Base-by-base conservation (phyloP, 805 yeast species). In the Dipodascopsis uninucleata region DNA sequence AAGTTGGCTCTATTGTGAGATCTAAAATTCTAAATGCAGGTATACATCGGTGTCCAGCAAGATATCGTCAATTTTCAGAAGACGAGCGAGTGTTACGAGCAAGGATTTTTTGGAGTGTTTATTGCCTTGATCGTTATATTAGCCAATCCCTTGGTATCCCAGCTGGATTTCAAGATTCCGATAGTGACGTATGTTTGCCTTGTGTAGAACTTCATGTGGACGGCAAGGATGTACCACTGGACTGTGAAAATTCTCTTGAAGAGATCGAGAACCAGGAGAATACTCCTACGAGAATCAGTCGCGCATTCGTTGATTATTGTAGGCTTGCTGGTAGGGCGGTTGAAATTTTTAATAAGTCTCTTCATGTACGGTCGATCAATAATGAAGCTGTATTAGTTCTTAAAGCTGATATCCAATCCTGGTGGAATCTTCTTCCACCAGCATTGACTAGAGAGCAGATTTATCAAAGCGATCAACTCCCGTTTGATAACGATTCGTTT, bases 371-470 rank as follows among this genome's bases (percentile, higher is more conserved):
- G 5, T 18, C 33, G 8, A 35, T 37, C 7, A 24, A 37, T 21
- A 22, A 12, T 8, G 36, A 22, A 6, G 20, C 33, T 7, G 23
- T 37, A 14, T 14, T 37, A 28, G 36, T 35, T 14, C 12, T 37
- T 16, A 28, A 28, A 8, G 41, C 41, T 7, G 41, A 37, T 18
- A 28, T 37, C 5, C 35, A 37, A 18, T 17, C 33, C 21, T 37
- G 41, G 41, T 37, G 41, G 41, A 37, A 37, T 17, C 21, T 20
- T 7, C 41, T 37, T 23, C 41, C 41, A n/a, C 35, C 28, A 28
- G 28, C 8, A 5, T 24, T 28, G 22, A 9, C 41, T 9, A n/a
- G n/a, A n/a, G n/a, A n/a, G n/a, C n/a, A n/a, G n/a, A n/a, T n/a
- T n/a, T n/a, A n/a, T n/a, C 5, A 24, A 28, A 18, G 7, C 21